Evolutionary conservation across 78 protist genomes (phyloP), one percentile per base, ranked within the genome.

Genomic region (Capsaspora owczarzaki): DNA sequence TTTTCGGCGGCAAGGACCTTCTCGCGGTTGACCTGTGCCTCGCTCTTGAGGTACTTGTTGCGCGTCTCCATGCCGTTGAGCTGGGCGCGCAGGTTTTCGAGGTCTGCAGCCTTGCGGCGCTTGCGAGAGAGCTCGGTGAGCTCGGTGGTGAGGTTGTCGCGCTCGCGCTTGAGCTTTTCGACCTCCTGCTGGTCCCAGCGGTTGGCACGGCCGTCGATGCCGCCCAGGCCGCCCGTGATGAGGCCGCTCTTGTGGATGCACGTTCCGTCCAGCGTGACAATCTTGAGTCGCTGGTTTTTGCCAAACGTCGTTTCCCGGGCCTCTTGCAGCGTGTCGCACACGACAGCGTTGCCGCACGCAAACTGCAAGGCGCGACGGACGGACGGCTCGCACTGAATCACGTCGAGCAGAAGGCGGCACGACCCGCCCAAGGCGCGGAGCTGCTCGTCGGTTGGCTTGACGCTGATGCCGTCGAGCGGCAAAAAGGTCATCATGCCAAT

Each of bases 231-330:
- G 23, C 81, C 81, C 61, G 14, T 8, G 16, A 74, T 74, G 41
- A 14, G 61, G 42, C 99, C 99, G 31, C 79, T 37, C 79, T 93
- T 95, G 47, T 82, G 72, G 49, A 97, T 91, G 47, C 88, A 53
- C 27, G 93, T 80, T 33, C 99, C 99, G 12, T 94, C 93, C 22
- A 93, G 35, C 19, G 99, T 89, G 41, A 96, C 93, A 0, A 88
- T 51, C 61, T 56, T 56, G 88, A 29, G 49, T 69, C n/a, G 53
- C 4, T 35, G 75, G 70, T 22, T n/a, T 1, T 53, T 41, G 29
- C 76, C 82, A 61, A 82, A 95, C 5, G 88, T 86, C 37, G 94
- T 42, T 31, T 35, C 4, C 0, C 82, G 72, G 0, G 98, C 99
- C 42, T 95, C 96, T 0, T 79, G 75, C 33, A 90, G 38, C 6